Evolutionary conservation across 768 basidiomycete species (phyloP).

Genomic region (Lentinula guzmanii): DNA sequence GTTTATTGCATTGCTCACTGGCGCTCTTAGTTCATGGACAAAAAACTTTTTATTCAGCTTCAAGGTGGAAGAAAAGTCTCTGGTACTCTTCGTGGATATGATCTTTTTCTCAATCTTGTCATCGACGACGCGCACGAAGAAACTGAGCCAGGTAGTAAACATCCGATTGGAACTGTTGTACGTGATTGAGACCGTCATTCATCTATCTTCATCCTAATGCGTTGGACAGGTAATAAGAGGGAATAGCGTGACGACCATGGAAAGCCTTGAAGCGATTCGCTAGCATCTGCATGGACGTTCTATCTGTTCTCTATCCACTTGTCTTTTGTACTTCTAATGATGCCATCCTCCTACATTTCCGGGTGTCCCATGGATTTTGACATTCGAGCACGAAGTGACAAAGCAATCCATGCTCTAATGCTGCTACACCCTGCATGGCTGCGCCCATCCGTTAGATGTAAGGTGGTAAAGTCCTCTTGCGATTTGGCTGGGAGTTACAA

Average conservation of each 20-base stretch:
- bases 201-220: constrained; percentile 4
- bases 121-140: constrained; percentile 96
- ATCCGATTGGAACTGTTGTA: constrained; percentile 89
- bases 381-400: too few species aligned
- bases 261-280: constrained; percentile 65
- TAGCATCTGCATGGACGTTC: constrained; percentile 12
- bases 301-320: not conserved
- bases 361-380: not conserved
- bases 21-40: constrained; percentile 88
- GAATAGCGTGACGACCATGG: constrained; percentile 96
- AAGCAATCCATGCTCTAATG: too few species aligned
- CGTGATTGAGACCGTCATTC: constrained; percentile 23
- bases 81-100: constrained; percentile 92
- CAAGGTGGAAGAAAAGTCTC: constrained; percentile 95
- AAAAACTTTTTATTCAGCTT: constrained; percentile 89
- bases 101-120: constrained; percentile 97
- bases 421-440: too few species aligned
- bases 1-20: constrained; percentile 2
- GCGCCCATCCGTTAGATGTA: too few species aligned
- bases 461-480: too few species aligned
- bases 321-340: not conserved
- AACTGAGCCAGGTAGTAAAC: constrained; percentile 81
- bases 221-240: constrained; percentile 82
- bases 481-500: too few species aligned
- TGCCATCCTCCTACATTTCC: not conserved